phyloP scores from a whole-genome alignment of 352 stramenopile species.

The Blastocystis sp. region DNA sequence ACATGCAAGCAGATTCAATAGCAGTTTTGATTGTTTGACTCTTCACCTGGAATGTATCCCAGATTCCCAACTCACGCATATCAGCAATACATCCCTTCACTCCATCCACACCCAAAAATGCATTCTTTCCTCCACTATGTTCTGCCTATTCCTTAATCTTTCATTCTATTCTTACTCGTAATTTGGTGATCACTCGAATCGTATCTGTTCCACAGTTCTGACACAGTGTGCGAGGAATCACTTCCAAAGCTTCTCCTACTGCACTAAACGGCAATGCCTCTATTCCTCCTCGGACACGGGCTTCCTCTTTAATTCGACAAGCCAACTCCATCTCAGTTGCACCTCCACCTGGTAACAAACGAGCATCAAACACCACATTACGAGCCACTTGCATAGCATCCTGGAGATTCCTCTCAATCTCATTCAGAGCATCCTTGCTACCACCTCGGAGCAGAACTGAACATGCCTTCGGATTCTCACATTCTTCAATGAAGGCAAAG shows the following conservation, averaged over 20 bases:
- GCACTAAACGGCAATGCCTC: conserved; percentile 93
- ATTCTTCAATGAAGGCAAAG: conserved; percentile 98
- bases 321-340: conserved; percentile 98
- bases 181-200: conserved; percentile 90
- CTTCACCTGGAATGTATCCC: conserved; percentile 98
- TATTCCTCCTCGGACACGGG: conserved; percentile 82
- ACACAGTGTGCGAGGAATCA: conserved; percentile 95
- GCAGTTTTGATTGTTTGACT: conserved; percentile 99
- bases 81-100: conserved; percentile 81
- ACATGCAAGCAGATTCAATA: conserved; percentile 76
- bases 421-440: conserved; percentile 98
- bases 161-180: conserved; percentile 70
- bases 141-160: conserved; percentile 32
- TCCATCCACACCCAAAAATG: conserved; percentile 74
- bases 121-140: conserved; percentile 70
- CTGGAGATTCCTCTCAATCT: conserved; percentile 96
- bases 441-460: conserved; percentile 93
- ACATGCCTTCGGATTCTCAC: conserved; percentile 92
- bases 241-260: conserved; percentile 91
- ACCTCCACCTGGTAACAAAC: conserved; percentile 85
- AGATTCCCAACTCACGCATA: conserved; percentile 90
- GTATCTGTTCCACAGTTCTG: conserved; percentile 98
- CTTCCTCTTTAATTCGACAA: conserved; percentile 74
- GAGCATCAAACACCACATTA: conserved; percentile 95
- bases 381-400: conserved; percentile 98